These are phyloP conservation scores for Aspergillus sparsus DNA, from an alignment of 495 filamentous ascomycete genomes.

Conservation along the genomic window DNA sequence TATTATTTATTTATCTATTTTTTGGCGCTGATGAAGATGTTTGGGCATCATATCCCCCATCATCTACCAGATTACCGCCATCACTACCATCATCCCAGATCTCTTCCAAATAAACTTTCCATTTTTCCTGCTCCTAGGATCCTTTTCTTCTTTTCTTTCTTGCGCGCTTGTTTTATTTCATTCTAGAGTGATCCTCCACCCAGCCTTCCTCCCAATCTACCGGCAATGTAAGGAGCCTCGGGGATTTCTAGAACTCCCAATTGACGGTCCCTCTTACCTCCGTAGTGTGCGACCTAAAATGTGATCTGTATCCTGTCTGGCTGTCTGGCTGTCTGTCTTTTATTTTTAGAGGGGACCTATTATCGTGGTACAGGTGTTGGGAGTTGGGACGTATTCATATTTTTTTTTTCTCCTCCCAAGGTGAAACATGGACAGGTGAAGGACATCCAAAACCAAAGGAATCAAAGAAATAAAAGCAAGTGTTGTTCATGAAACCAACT, in stretches of 20 bases:
- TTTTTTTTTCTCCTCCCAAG: background rate
- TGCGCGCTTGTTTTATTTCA: background rate
- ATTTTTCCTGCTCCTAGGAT: too few species aligned
- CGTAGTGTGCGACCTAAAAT: conserved; percentile 20
- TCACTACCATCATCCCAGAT: background rate
- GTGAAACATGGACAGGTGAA: conserved; percentile 14
- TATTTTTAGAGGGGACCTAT: conserved; percentile 8
- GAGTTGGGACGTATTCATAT: background rate
- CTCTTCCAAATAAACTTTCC: background rate
- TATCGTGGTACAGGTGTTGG: conserved; percentile 20
- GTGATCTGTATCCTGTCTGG: conserved; percentile 22
- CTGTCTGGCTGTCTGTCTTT: conserved; percentile 13
- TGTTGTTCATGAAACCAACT: conserved; percentile 9
- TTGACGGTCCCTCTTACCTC: conserved; percentile 5
- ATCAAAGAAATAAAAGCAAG: background rate
- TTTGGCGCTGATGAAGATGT: background rate
- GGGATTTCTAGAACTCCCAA: conserved; percentile 4
- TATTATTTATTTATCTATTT: background rate
- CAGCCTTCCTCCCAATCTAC: background rate
- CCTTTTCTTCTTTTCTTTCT: too few species aligned
- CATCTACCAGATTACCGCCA: background rate
- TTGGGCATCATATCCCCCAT: background rate
- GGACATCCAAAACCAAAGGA: background rate
- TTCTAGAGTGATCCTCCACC: background rate
- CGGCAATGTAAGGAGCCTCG: conserved; percentile 10